A percentile compares a stretch with the other conserved stretches of the same genome.
Evolutionary conservation across 176 grass and related monocot genomes (phyloP).

Genomic region (Aechmea fasciata): DNA sequence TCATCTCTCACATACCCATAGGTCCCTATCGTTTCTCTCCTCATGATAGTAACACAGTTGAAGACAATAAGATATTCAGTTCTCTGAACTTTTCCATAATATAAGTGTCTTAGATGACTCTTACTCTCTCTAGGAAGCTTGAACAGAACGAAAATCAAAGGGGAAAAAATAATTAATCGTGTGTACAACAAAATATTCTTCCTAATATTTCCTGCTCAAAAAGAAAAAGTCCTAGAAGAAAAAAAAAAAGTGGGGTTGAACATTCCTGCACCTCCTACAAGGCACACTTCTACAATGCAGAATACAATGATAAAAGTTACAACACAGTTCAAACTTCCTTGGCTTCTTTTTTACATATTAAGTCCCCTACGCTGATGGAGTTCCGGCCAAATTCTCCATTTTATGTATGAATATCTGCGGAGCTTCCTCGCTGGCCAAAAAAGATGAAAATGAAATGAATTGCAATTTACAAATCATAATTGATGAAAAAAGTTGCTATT

Average conservation of each 20-base stretch:
- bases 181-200: too few species aligned
- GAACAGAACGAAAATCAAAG: too few species aligned
- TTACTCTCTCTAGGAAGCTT: too few species aligned
- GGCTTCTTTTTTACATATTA: background rate
- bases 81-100: too few species aligned
- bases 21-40: too few species aligned
- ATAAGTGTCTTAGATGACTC: too few species aligned
- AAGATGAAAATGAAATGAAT: background rate
- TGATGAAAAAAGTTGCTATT: background rate
- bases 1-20: too few species aligned
- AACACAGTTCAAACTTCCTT: background rate
- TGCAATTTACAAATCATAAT: background rate
- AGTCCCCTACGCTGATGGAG: background rate
- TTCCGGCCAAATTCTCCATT: background rate
- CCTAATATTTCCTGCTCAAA: too few species aligned
- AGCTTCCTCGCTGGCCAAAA: slow-evolving; percentile 1
- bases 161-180: too few species aligned
- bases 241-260: background rate
- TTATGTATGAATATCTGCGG: background rate
- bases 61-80: too few species aligned
- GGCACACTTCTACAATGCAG: background rate
- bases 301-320: background rate
- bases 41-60: too few species aligned
- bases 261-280: slow-evolving; percentile 1
- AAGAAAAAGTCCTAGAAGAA: background rate